Evolutionary conservation across 2,329 filamentous ascomycete genomes (phyloP).

Genomic region (Aspergillus sojae): DNA sequence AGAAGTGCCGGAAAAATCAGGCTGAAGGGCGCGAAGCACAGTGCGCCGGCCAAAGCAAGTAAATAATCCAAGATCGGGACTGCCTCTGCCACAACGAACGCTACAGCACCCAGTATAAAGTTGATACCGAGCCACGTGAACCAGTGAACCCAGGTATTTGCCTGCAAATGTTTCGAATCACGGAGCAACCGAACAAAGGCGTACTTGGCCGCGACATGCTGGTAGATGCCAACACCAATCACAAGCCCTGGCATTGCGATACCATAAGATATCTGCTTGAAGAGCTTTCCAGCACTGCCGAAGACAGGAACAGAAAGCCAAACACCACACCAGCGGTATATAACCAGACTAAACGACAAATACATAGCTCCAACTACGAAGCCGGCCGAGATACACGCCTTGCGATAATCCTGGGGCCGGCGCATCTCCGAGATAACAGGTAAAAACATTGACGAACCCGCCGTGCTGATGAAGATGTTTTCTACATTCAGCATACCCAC

Average conservation of each 20-base stretch:
- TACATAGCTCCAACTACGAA: constrained; percentile 58
- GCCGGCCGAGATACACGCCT: constrained; percentile 61
- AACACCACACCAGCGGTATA: constrained; percentile 17
- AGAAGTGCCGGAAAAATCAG: constrained; percentile 53
- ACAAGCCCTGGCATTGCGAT: constrained; percentile 13
- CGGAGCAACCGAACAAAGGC: constrained; percentile 59
- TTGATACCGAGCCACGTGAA: constrained; percentile 54
- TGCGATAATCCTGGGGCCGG: constrained; percentile 61
- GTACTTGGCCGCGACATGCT: constrained; percentile 55
- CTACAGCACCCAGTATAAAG: constrained; percentile 43
- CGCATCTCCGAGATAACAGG: constrained; percentile 68
- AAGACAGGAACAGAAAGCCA: constrained; percentile 14
- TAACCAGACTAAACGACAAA: constrained; percentile 48
- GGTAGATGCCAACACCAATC: constrained; percentile 17
- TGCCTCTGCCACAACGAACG: constrained; percentile 56
- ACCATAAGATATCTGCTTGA: constrained; percentile 16
- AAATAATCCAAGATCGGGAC: constrained; percentile 60
- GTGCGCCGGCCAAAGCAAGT: constrained; percentile 51
- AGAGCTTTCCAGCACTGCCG: constrained; percentile 13
- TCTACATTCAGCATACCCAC: constrained; percentile 59
- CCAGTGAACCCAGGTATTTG: constrained; percentile 57
- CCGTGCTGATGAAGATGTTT: constrained; percentile 62
- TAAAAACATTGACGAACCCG: constrained; percentile 62
- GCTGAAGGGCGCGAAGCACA: constrained; percentile 56
- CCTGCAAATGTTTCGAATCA: constrained; percentile 53